Conservation (phyloP, 2,329 filamentous ascomycete species). For the Talaromyces sp. region DNA sequence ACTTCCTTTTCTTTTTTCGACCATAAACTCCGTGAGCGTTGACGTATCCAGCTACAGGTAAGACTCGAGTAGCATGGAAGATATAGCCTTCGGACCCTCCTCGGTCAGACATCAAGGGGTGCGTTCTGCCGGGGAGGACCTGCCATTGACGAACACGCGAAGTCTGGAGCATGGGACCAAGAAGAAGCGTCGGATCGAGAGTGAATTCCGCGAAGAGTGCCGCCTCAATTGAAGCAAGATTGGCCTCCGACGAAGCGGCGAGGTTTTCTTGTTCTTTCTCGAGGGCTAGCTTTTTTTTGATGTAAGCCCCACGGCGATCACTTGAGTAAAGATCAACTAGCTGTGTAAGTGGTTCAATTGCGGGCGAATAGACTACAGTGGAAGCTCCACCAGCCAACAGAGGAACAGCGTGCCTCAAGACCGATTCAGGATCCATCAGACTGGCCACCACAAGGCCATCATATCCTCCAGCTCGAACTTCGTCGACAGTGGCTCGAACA, state of each 20-base stretch:
- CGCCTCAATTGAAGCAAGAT: constrained; percentile 16
- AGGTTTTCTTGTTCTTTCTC: constrained; percentile 12
- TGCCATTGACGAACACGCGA: constrained; percentile 79
- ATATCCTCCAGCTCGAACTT: constrained; percentile 70
- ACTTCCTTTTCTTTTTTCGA: constrained; percentile 64
- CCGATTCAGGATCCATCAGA: constrained; percentile 72
- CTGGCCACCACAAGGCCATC: constrained; percentile 79
- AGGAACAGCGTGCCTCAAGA: constrained; percentile 72
- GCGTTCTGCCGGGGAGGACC: constrained; percentile 83
- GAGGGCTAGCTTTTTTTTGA: constrained; percentile 32
- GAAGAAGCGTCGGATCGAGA: constrained; percentile 76
- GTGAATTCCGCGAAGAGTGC: constrained; percentile 65
- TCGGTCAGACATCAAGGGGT: constrained; percentile 85
- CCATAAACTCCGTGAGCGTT: constrained; percentile 73
- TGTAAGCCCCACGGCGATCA: constrained; percentile 69
- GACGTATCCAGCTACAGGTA: constrained; percentile 74
- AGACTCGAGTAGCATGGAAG: constrained; percentile 75
- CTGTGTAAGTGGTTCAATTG: constrained; percentile 70
- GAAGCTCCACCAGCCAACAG: constrained; percentile 78
- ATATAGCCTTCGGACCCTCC: constrained; percentile 89
- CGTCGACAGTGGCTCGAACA: constrained; percentile 67
- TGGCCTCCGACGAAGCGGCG: constrained; percentile 27
- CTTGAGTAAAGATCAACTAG: constrained; percentile 83
- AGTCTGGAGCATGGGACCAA: constrained; percentile 76
- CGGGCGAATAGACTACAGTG: constrained; percentile 79